phyloP scores from a whole-genome alignment of 2,329 filamentous ascomycete species.

The Aspergillus quadrilineatus region DNA sequence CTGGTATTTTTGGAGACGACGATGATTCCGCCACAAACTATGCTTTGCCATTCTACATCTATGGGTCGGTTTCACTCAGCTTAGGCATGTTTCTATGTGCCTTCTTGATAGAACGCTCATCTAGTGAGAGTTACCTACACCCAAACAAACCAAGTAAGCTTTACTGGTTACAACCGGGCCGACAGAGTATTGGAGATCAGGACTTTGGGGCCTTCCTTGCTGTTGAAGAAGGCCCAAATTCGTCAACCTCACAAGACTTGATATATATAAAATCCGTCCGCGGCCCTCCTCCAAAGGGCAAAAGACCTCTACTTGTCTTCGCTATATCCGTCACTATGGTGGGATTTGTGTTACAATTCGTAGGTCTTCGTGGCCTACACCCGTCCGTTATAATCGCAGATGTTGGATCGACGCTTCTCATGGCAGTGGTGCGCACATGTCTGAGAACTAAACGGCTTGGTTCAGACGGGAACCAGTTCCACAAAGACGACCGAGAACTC shows the following conservation, averaged over 20 bases:
- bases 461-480: slow-evolving; percentile 29
- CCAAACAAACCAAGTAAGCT: slow-evolving; percentile 30
- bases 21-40: slow-evolving; percentile 27
- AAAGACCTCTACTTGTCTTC: slow-evolving; percentile 20
- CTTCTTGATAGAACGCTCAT: slow-evolving; percentile 35
- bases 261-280: slow-evolving; percentile 32
- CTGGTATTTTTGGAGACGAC: slow-evolving; percentile 27
- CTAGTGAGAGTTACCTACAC: slow-evolving; percentile 26
- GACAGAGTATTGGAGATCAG: slow-evolving; percentile 40
- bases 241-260: slow-evolving; percentile 17
- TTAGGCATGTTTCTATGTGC: slow-evolving; percentile 38
- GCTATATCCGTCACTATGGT: slow-evolving; percentile 28
- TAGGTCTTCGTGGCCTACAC: slow-evolving; percentile 40
- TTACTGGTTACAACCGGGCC: slow-evolving; percentile 42
- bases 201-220: slow-evolving; percentile 39
- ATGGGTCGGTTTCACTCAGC: slow-evolving; percentile 34
- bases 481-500: slow-evolving; percentile 20
- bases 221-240: slow-evolving; percentile 23
- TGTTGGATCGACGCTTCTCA: slow-evolving; percentile 36
- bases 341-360: slow-evolving; percentile 41
- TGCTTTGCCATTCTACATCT: slow-evolving; percentile 35
- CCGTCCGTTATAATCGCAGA: slow-evolving; percentile 38
- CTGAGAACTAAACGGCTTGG: slow-evolving; percentile 35
- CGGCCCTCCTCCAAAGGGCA: slow-evolving; percentile 13
- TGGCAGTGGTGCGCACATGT: slow-evolving; percentile 37